These are phyloP conservation scores for Gremmenia infestans DNA, from an alignment of 2,329 filamentous ascomycete species.

Conservation along the genomic window DNA sequence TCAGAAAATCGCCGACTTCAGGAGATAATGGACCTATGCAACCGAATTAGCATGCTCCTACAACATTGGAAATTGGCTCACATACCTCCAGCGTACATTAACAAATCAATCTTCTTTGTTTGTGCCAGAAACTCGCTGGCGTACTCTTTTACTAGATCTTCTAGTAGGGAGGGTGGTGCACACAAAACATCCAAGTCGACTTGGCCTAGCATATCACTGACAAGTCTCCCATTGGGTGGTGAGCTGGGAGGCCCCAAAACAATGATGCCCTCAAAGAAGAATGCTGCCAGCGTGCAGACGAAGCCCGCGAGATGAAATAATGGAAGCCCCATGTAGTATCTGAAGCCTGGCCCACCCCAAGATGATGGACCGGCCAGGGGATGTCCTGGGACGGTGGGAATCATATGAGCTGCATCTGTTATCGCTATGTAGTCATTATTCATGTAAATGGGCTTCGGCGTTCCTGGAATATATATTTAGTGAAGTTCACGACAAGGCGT, in stretches of 20 bases:
- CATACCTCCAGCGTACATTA: not conserved
- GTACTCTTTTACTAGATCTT: not conserved
- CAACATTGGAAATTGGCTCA: not conserved
- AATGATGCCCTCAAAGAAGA: not conserved
- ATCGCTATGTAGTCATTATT: too few species aligned
- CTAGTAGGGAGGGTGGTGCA: not conserved
- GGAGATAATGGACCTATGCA: too few species aligned
- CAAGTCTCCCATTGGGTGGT: not conserved
- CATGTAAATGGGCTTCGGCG: not conserved
- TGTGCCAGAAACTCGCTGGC: not conserved
- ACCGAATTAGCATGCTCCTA: too few species aligned
- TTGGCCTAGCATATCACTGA: not conserved
- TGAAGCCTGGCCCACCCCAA: not conserved
- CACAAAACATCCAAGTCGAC: not conserved
- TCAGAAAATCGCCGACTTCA: too few species aligned
- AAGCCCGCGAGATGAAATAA: not conserved
- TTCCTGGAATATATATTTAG: constrained; percentile 9
- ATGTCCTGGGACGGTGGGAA: not conserved
- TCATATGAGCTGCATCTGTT: too few species aligned
- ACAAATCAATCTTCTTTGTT: not conserved
- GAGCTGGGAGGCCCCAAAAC: not conserved
- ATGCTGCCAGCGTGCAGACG: not conserved
- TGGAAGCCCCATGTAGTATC: not conserved
- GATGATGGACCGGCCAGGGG: not conserved
- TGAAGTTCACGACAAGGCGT: constrained; percentile 37